Evolutionary conservation across 2,329 filamentous ascomycete species (phyloP).

Genomic region (Phialocephala subalpina): DNA sequence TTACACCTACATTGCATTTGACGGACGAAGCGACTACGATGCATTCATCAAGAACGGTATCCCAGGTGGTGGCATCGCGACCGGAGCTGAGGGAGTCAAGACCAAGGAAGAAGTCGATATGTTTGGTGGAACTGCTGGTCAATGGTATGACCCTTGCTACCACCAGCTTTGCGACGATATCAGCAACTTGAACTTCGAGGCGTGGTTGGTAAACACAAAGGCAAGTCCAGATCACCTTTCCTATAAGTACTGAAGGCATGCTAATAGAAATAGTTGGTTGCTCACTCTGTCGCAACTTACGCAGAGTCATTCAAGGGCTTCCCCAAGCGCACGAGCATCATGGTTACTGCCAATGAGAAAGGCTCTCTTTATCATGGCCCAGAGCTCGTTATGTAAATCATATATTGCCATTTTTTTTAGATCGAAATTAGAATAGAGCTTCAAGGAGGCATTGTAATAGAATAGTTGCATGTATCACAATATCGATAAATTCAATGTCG

Average conservation of each 20-base stretch:
- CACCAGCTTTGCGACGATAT: conserved; percentile 69
- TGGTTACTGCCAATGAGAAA: conserved; percentile 43
- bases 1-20: conserved; percentile 77
- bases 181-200: conserved; percentile 63
- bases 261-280: conserved; percentile 61
- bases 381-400: conserved; percentile 54
- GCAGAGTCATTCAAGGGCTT: conserved; percentile 71
- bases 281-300: conserved; percentile 76
- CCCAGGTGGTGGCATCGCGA: conserved; percentile 78
- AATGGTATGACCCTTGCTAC: conserved; percentile 67
- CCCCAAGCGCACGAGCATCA: conserved; percentile 57
- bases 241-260: conserved; percentile 29
- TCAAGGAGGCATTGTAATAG: conserved; percentile 2
- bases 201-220: conserved; percentile 69
- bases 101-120: conserved; percentile 68
- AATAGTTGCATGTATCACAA: neutral
- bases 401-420: neutral
- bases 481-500: too few relatives aligned
- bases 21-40: conserved; percentile 82
- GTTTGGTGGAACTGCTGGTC: conserved; percentile 76
- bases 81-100: conserved; percentile 81
- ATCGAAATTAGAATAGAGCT: neutral
- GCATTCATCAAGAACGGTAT: conserved; percentile 78
- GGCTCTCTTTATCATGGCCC: conserved; percentile 55
- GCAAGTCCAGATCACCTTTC: conserved; percentile 45